Conservation (phyloP, 148 eudicot genomes). For the Polygonum maritimum region DNA sequence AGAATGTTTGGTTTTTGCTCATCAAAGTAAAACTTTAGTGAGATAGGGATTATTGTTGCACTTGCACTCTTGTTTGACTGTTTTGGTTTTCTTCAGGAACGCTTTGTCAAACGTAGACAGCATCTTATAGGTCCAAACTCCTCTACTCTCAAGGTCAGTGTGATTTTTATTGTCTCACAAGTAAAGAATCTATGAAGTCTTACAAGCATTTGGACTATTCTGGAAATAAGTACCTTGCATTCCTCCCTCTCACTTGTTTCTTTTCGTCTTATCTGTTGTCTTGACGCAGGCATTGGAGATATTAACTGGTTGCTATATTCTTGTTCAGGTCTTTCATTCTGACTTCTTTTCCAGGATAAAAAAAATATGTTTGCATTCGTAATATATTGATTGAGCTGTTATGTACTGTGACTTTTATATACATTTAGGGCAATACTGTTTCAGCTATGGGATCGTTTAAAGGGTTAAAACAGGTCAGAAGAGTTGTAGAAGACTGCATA, state of each 20-base stretch:
- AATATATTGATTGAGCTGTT: too few species aligned
- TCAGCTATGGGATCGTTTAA: conserved; percentile 94
- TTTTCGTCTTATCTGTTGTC: neutral
- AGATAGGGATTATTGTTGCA: too few species aligned
- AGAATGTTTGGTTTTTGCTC: too few species aligned
- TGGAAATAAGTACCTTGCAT: neutral
- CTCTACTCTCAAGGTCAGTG: conserved; percentile 75
- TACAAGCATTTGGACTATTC: neutral
- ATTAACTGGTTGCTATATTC: conserved; percentile 90
- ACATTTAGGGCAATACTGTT: conserved; percentile 76
- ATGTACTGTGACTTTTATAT: too few species aligned
- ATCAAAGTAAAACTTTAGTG: too few species aligned
- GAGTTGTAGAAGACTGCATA: conserved; percentile 82
- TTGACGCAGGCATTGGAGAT: conserved; percentile 82
- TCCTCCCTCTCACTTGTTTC: neutral
- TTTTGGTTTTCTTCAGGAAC: conserved; percentile 43
- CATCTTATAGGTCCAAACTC: conserved; percentile 88
- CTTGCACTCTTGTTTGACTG: neutral
- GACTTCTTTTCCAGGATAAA: too few species aligned
- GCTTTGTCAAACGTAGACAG: conserved; percentile 86
- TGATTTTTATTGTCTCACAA: neutral
- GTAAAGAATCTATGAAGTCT: neutral
- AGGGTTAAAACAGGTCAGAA: conserved; percentile 89
- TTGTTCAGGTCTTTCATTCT: conserved; percentile 58
- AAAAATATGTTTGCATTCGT: too few species aligned